Percentiles rank a stretch among this genome's conserved stretches.
Evolutionary conservation across 805 yeast species (phyloP).

Genomic region (Metschnikowia amazonensis): DNA sequence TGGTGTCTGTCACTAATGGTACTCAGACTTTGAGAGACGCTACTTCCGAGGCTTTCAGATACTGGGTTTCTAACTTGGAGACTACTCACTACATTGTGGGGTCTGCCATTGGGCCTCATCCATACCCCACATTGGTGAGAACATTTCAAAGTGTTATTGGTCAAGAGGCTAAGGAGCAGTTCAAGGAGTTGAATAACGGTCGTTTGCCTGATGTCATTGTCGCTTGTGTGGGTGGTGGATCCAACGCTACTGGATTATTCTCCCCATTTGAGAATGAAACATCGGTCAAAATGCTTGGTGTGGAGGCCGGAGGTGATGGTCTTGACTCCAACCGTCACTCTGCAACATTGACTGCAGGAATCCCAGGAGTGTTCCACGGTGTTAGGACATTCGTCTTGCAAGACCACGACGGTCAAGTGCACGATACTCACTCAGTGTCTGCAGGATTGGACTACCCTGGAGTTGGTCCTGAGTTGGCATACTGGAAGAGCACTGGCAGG

Average conservation of each 20-base stretch:
- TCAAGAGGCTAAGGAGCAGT: slow-evolving; percentile 88
- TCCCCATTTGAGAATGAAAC: slow-evolving; percentile 84
- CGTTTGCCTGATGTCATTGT: slow-evolving; percentile 89
- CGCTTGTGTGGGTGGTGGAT: slow-evolving; percentile 99
- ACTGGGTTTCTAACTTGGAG: slow-evolving; percentile 85
- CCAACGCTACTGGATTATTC: slow-evolving; percentile 94
- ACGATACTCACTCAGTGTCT: slow-evolving; percentile 95
- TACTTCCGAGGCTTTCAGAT: slow-evolving; percentile 93
- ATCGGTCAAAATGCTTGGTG: slow-evolving; percentile 80
- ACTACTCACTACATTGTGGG: slow-evolving; percentile 95
- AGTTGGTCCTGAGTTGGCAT: slow-evolving; percentile 96
- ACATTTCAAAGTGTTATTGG: slow-evolving; percentile 98
- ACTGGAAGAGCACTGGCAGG: slow-evolving; percentile 92
- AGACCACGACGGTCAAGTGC: slow-evolving; percentile 90
- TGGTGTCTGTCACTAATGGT: slow-evolving; percentile 89
- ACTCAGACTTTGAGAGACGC: slow-evolving; percentile 97
- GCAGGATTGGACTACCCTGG: slow-evolving; percentile 99
- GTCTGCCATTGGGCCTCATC: slow-evolving; percentile 98
- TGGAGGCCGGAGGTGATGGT: slow-evolving; percentile 99
- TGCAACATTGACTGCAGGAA: slow-evolving; percentile 92
- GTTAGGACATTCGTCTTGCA: slow-evolving; percentile 92
- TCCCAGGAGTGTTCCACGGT: slow-evolving; percentile 98
- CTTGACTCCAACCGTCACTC: slow-evolving; percentile 83
- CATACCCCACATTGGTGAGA: slow-evolving; percentile 96
- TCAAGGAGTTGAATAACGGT: slow-evolving; percentile 71